Evolutionary conservation across 2,329 filamentous ascomycete species (phyloP), one percentile per base, ranked within the genome.

Genomic region (Neopestalotiopsis sp.): DNA sequence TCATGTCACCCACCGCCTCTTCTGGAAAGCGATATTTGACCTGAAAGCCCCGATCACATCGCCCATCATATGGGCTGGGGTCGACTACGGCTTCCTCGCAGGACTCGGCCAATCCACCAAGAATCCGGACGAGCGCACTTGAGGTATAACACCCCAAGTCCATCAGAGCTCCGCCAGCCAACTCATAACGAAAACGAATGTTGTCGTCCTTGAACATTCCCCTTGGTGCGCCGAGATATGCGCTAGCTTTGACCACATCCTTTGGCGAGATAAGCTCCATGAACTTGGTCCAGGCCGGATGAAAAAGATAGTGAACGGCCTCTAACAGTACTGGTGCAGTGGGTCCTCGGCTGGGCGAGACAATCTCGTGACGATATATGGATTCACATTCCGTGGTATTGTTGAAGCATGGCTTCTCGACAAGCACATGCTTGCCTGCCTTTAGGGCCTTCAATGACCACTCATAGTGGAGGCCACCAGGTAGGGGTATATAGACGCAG

Each of bases 401-500:
- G 10, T 77, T 78, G 6, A 77, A 77, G 1, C 79, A 76, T 0
- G 84, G 84, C 70, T 85, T 86, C 71, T 85, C 83, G 5, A 84
- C 74, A 0, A 85, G 78, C 14, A 86, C 82, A 69, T 85, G 82
- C 66, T 85, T 85, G 4, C 84, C 84, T 3, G 82, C 82, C 28
- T 77, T 72, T 28, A 89, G 76, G 3, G 85, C 81, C 66, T 82
- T 82, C 17, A 84, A 71, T 9, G 85, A 80, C 84, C 84, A 88
- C 72, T 86, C 82, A 61, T 75, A 79, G 72, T 84, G 82, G 9
- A 83, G 73, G 4, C 78, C 77, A 66, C 80, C 80, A 5, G 83
- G 83, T 4, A 88, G 78, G 6, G 85, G 81, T 68, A 88, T 85
- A 74, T 86, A 88, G 63, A 89, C 82, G 20, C 81, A 83, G 52